Conservation (phyloP, 2,329 filamentous ascomycete species). For the Cytospora leucostoma region DNA sequence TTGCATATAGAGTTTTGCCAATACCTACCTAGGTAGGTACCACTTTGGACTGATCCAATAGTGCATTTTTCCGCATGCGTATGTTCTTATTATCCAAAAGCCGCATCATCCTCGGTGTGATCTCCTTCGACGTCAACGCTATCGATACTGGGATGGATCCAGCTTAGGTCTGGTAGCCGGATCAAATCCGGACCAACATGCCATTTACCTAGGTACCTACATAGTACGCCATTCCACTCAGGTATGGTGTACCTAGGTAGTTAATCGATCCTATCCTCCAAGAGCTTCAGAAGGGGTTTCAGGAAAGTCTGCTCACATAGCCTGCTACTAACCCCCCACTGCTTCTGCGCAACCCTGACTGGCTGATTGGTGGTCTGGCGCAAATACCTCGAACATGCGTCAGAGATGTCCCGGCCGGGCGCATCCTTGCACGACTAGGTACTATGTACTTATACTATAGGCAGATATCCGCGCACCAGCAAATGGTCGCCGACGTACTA, state of each 20-base stretch:
- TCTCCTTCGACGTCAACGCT: slow-evolving; percentile 2
- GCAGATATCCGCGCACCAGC: slow-evolving; percentile 17
- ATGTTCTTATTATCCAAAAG: neutral
- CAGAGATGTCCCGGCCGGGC: slow-evolving; percentile 15
- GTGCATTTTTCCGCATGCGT: no score
- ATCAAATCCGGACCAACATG: slow-evolving; percentile 12
- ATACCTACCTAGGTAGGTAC: no score
- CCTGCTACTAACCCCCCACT: neutral
- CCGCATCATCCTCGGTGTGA: neutral
- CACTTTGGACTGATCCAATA: no score
- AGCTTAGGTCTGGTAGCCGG: slow-evolving; percentile 6
- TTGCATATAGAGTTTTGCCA: no score
- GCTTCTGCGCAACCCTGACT: neutral
- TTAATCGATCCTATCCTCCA: neutral
- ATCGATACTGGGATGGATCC: slow-evolving; percentile 8
- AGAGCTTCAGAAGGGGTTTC: slow-evolving; percentile 8
- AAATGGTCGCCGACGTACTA: slow-evolving; percentile 2
- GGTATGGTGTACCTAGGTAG: neutral
- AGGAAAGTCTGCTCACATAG: slow-evolving; percentile 13
- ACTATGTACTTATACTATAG: no score
- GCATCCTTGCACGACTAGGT: slow-evolving; percentile 23
- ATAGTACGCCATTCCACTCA: neutral
- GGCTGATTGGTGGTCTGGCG: slow-evolving; percentile 5
- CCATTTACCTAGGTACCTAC: neutral
- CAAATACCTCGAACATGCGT: slow-evolving; percentile 12